A percentile compares a stretch with the other conserved stretches of the same genome.
Conservation (phyloP, 2,329 filamentous ascomycete genomes). For the Aspergillus sclerotialis region DNA sequence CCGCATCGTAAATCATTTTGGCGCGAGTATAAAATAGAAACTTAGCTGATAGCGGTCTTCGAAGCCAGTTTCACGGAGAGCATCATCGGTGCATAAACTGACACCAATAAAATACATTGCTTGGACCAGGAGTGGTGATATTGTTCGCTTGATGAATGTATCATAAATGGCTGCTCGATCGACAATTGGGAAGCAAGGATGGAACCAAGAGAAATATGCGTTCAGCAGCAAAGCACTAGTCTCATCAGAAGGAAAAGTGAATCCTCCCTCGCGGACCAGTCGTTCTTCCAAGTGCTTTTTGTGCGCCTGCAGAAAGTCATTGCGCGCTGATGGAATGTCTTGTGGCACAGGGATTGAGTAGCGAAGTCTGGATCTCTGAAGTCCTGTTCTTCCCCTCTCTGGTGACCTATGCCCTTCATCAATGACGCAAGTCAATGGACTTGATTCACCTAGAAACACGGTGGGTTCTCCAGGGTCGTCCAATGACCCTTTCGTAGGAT, state of each 20-base stretch:
- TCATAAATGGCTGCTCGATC: slow-evolving; percentile 40
- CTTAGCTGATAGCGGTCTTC: slow-evolving; percentile 45
- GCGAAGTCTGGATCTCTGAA: slow-evolving; percentile 29
- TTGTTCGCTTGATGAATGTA: slow-evolving; percentile 32
- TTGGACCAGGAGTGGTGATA: slow-evolving; percentile 47
- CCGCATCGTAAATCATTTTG: slow-evolving; percentile 47
- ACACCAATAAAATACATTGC: slow-evolving; percentile 50
- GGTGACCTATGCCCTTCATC: slow-evolving; percentile 29
- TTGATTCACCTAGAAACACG: slow-evolving; percentile 43
- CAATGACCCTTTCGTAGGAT: not conserved
- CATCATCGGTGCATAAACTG: slow-evolving; percentile 45
- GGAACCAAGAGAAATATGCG: slow-evolving; percentile 52
- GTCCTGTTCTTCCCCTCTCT: slow-evolving; percentile 21
- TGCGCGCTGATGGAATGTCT: slow-evolving; percentile 8
- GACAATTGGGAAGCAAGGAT: slow-evolving; percentile 50
- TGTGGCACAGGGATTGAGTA: slow-evolving; percentile 27
- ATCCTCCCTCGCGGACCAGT: slow-evolving; percentile 34
- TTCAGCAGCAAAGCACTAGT: slow-evolving; percentile 40
- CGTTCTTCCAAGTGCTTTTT: slow-evolving; percentile 29
- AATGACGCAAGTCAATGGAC: slow-evolving; percentile 44
- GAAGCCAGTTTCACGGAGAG: slow-evolving; percentile 41
- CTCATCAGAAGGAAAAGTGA: slow-evolving; percentile 40
- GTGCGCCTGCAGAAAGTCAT: slow-evolving; percentile 14
- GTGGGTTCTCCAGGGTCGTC: slow-evolving; percentile 13
- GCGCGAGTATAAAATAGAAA: slow-evolving; percentile 45